Percentiles rank a stretch among this genome's conserved stretches.
Evolutionary conservation across 176 grass and related monocot species (phyloP).

Genomic region (Aegilops tauschii): DNA sequence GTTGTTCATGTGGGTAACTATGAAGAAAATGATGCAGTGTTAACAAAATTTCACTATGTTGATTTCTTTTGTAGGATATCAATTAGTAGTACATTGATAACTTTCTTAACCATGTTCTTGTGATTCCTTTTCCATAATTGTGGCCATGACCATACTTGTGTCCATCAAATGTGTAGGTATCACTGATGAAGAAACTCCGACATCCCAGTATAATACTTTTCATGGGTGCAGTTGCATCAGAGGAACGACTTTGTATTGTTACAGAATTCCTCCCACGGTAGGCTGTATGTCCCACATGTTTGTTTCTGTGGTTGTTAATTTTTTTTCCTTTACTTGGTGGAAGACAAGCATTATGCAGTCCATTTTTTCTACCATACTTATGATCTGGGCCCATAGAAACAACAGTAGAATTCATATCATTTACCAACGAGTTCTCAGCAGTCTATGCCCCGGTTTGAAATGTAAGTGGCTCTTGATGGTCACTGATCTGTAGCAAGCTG

Average conservation of each 20-base stretch:
- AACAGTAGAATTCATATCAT: not conserved
- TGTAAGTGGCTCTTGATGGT: not conserved
- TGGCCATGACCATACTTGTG: not conserved
- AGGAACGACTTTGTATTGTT: constrained; percentile 74
- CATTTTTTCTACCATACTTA: not conserved
- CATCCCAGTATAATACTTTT: constrained; percentile 97
- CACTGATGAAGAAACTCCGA: constrained; percentile 85
- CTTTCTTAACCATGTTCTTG: constrained; percentile 9
- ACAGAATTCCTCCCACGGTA: constrained; percentile 94
- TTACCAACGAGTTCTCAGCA: not conserved
- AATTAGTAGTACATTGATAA: not conserved
- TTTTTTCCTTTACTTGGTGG: constrained; percentile 9
- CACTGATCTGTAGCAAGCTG: not conserved
- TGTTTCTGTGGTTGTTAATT: constrained; percentile 22
- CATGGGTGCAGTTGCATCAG: constrained; percentile 93
- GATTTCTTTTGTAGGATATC: not conserved
- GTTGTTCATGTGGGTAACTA: no score
- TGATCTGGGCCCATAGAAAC: not conserved
- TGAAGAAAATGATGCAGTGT: no score
- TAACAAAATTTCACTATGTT: not conserved
- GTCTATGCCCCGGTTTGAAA: not conserved
- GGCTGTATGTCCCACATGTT: constrained; percentile 13
- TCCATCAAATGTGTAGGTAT: constrained; percentile 51
- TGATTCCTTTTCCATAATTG: not conserved
- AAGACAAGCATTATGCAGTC: not conserved